Evolutionary conservation across 257 asterid genomes (phyloP).

Genomic region (Euphrasia confusa): DNA sequence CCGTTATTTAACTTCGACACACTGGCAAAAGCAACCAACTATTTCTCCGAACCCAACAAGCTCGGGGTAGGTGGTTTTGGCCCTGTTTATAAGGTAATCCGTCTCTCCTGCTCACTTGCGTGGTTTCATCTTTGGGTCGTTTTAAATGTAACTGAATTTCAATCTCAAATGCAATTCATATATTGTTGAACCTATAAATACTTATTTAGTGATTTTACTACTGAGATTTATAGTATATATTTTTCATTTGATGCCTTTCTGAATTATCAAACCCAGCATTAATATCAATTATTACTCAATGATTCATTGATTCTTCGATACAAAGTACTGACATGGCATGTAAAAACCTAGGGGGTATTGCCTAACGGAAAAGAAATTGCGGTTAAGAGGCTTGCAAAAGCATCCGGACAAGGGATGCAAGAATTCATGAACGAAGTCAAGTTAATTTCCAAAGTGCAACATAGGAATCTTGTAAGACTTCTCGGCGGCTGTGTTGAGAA

Average conservation of each 20-base stretch:
- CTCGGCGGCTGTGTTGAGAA: slow-evolving; percentile 38
- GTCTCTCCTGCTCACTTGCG: not conserved
- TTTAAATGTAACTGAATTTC: too few species aligned
- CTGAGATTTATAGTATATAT: too few species aligned
- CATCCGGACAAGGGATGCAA: slow-evolving; percentile 39
- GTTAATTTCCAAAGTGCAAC: slow-evolving; percentile 48
- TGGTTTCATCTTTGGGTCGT: not conserved
- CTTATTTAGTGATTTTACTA: too few species aligned
- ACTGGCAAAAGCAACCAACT: slow-evolving; percentile 33
- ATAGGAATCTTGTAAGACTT: slow-evolving; percentile 41
- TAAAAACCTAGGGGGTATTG: slow-evolving; percentile 31
- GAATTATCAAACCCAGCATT: too few species aligned
- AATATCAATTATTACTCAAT: too few species aligned
- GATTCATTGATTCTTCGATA: not conserved
- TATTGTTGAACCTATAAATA: too few species aligned
- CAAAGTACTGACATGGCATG: not conserved
- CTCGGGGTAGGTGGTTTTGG: slow-evolving; percentile 52
- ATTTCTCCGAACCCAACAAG: slow-evolving; percentile 28
- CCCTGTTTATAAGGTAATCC: slow-evolving; percentile 30
- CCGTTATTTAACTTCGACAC: slow-evolving; percentile 31
- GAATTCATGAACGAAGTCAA: slow-evolving; percentile 46
- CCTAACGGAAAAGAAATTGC: slow-evolving; percentile 40
- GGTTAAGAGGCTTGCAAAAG: slow-evolving; percentile 40
- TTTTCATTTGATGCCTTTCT: too few species aligned
- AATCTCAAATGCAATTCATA: too few species aligned